Evolutionary conservation across 495 filamentous ascomycete genomes (phyloP).

Genomic region (Penicillium fimorum): DNA sequence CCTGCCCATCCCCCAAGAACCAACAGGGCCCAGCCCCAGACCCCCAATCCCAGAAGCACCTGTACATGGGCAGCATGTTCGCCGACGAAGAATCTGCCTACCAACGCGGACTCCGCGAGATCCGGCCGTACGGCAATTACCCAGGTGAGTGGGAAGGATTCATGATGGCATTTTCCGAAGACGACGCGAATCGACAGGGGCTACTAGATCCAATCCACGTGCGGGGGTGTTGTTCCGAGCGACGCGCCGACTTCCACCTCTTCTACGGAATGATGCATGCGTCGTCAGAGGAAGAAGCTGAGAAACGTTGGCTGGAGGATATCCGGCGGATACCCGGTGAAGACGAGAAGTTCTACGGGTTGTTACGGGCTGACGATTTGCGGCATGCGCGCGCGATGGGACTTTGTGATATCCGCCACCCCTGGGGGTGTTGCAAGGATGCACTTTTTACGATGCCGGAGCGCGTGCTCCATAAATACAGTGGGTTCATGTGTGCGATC

Average conservation of each 20-base stretch:
- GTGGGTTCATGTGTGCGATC: not conserved
- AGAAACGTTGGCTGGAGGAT: not conserved
- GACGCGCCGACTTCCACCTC: not conserved
- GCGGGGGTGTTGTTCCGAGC: constrained; percentile 2
- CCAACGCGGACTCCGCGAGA: not conserved
- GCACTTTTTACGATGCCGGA: not conserved
- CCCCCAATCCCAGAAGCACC: not conserved
- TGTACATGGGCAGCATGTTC: not conserved
- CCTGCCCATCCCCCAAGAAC: not conserved
- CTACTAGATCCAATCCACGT: not conserved
- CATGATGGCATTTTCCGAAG: not conserved
- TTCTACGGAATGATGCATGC: constrained; percentile 6
- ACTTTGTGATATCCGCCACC: not conserved
- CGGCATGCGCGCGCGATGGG: not conserved
- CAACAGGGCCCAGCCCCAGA: not conserved
- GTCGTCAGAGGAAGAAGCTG: not conserved
- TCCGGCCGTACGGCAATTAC: not conserved
- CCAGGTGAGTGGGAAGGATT: not conserved
- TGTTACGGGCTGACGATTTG: not conserved
- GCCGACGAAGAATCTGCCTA: not conserved
- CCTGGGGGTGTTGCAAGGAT: constrained; percentile 5
- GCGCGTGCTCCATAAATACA: not conserved
- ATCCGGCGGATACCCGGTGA: not conserved
- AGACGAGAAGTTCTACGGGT: not conserved
- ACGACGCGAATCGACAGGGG: not conserved